Base-by-base conservation (phyloP, 2,329 filamentous ascomycete genomes). In the Ophiostoma ips region DNA sequence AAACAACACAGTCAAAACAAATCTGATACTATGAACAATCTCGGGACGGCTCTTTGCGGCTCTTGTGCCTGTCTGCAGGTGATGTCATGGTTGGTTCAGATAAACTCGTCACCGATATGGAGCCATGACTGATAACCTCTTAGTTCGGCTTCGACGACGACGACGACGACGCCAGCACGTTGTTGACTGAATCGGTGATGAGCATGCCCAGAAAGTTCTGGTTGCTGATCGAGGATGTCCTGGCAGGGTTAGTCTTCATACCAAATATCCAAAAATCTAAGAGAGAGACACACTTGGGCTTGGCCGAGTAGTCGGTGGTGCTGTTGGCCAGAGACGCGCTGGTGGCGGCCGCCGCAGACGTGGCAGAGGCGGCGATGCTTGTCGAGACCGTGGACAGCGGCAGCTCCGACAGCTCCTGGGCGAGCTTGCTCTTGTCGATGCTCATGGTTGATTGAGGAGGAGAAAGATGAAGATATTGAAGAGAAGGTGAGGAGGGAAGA, bases 361-460 rank as follows among this genome's bases (percentile, higher is more conserved):
- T 47, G 12, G 52, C 46, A 16, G 48, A 41, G 1, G 52, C 49
- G 15, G 40, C 52, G n/a, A 53, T 46, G 49, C 21, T 46, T 7
- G 46, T 49, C 12, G 52, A 33, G 11, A 46, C 36, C 28, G 50
- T 18, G 2, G 55, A 56, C 36, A 53, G 52, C 0, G 55, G 55
- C 15, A 56, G 47, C 5, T 45, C 28, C 8, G 50, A 45, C 49
- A 56, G 18, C 45, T 56, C 55, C 30, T 53, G 49, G 16, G 52
- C 49, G n/a, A 56, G 44, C 44, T 43, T 51, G 21, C 50, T 50
- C 28, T 50, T 52, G 52, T 50, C 55, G 30, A 56, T 38, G 37
- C 50, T 53, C 55, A 56, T 56, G 36, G n/a, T 24, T 50, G 19
- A 3, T n/a, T n/a, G n/a, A n/a, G n/a, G n/a, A n/a, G n/a, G n/a